Evolutionary conservation across 1,284 basidiomycete genomes (phyloP), one percentile per base, ranked within the genome.

Genomic region (Microbotryum scabiosae): DNA sequence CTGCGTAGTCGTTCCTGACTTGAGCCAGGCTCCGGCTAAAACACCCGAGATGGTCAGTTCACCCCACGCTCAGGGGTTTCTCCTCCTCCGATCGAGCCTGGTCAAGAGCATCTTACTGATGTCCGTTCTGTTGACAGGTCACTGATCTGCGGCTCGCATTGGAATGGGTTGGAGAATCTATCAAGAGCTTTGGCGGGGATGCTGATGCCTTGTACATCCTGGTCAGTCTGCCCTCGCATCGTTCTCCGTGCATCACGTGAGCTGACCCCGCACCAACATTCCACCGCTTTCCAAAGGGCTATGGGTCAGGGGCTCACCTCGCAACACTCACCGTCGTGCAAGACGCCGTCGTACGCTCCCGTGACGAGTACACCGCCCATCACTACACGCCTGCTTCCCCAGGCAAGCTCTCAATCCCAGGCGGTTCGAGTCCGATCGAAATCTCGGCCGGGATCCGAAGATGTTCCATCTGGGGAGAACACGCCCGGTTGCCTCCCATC

Each of bases 1-100:
- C 60, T 72, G 72, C 54, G 75, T 77, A 46, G 68, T 77, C 16
- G 69, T 77, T 1, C 74, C 76, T 9, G 72, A 76, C 45, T 68
- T 76, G 14, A 23, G 32, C 1, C 36, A 46, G 54, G 51, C 47
- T 47, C 53, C 53, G 3, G 59, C 21, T 6, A 56, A 52, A 32
- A 47, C 28, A 18, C 25, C 47, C 21, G 54, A 51, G 23, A 60
- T 60, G 59, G 59, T 60, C 23, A 41, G 36, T 41, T 28, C 18
- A 28, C 45, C 21, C 26, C n/a, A 20, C 46, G 4, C 30, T 30
- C 30, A 30, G 30, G 30, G 16, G 28, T 20, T 18, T 12, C 12
- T n/a, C 8, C 49, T 25, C 26, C 23, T 32, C 55, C 67, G 70
- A 73, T 70, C 16, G 30, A 30, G 30, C 30, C 30, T 30, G 30